These are phyloP conservation scores for Ceratobasidium sp. DNA, from an alignment of 1,284 basidiomycete genomes.

Conservation along the genomic window DNA sequence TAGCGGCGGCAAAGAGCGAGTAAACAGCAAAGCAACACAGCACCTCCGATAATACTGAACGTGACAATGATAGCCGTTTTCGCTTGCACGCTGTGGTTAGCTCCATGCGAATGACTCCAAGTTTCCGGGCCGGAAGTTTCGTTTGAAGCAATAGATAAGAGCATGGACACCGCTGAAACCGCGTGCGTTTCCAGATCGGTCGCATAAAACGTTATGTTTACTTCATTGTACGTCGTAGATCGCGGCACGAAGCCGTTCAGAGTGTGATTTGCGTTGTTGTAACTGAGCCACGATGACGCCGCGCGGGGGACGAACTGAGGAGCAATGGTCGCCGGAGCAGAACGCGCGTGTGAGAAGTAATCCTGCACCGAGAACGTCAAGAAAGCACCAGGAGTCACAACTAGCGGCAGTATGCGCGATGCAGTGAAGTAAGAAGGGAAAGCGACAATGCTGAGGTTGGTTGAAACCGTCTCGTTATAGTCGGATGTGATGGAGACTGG, in stretches of 20 bases:
- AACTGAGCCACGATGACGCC: slow-evolving; percentile 59
- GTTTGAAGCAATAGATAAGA: slow-evolving; percentile 62
- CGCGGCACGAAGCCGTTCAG: slow-evolving; percentile 50
- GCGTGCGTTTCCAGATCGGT: slow-evolving; percentile 64
- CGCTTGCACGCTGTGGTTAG: slow-evolving; percentile 8
- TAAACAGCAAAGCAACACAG: slow-evolving; percentile 65
- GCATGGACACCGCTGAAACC: slow-evolving; percentile 71
- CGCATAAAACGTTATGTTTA: slow-evolving; percentile 49
- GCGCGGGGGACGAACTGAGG: slow-evolving; percentile 42
- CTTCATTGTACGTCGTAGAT: slow-evolving; percentile 50
- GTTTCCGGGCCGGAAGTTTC: slow-evolving; percentile 52
- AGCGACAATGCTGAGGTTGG: slow-evolving; percentile 69
- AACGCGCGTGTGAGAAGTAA: slow-evolving; percentile 38
- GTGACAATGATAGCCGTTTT: slow-evolving; percentile 56
- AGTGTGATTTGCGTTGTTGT: slow-evolving; percentile 70
- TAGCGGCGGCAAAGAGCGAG: slow-evolving; percentile 67
- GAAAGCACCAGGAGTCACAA: slow-evolving; percentile 60
- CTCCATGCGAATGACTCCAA: slow-evolving; percentile 63
- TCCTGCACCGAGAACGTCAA: slow-evolving; percentile 26
- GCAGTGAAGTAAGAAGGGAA: slow-evolving; percentile 75
- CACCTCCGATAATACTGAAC: slow-evolving; percentile 70
- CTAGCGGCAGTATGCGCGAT: slow-evolving; percentile 66
- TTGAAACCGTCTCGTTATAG: slow-evolving; percentile 70
- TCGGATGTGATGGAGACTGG: slow-evolving; percentile 68
- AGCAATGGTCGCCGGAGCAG: slow-evolving; percentile 18